A percentile compares a stretch with the other conserved stretches of the same genome.
Evolutionary conservation across 176 grass and related monocot genomes (phyloP).

Genomic region (Carex kokanica): DNA sequence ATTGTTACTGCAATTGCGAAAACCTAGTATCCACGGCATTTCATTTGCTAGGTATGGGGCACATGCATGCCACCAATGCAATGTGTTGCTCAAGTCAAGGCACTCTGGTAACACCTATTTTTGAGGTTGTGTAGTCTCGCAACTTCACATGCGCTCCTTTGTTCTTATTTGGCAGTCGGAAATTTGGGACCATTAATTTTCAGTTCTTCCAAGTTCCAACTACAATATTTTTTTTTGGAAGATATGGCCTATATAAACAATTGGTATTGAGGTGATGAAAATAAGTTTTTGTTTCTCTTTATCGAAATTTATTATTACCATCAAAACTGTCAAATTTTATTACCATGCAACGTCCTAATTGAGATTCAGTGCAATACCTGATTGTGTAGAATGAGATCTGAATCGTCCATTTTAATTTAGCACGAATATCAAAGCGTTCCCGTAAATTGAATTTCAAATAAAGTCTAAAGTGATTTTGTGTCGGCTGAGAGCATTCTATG

Average conservation of each 20-base stretch:
- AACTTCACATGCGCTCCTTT: not conserved
- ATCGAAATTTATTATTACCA: not conserved
- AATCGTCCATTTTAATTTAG: too few species aligned
- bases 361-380: too few species aligned
- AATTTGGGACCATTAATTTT: not conserved
- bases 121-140: not conserved
- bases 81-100: not conserved
- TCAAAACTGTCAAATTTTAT: too few species aligned
- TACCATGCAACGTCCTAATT: too few species aligned
- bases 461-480: too few species aligned
- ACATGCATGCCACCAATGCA: not conserved
- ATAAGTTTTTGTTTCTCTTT: not conserved
- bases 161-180: not conserved
- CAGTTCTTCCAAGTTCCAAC: not conserved
- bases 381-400: too few species aligned
- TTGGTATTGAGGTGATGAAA: not conserved
- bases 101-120: not conserved
- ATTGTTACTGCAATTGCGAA: not conserved
- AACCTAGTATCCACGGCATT: not conserved
- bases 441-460: too few species aligned
- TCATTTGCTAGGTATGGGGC: not conserved
- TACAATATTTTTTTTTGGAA: not conserved
- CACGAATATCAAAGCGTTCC: too few species aligned
- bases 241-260: too few species aligned
- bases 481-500: too few species aligned